phyloP scores from a whole-genome alignment of 1,284 basidiomycete species.

The Austropuccinia psidii region DNA sequence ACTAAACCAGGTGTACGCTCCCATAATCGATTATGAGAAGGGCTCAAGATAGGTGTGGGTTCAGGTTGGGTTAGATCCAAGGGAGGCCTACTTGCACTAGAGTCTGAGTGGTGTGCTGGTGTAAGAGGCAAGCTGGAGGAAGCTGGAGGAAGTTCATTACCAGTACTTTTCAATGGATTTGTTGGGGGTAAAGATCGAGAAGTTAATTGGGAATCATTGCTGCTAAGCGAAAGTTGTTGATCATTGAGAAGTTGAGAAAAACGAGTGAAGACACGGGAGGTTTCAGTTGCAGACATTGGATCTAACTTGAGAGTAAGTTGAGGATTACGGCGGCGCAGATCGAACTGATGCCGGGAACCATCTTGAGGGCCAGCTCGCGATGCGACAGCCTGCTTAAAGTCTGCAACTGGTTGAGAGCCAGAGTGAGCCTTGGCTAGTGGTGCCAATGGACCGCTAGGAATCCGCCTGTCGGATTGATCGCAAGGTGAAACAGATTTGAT shows the following conservation, averaged over 20 bases:
- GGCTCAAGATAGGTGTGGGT: constrained; percentile 34
- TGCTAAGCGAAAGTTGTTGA: neutral
- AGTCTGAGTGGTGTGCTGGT: neutral
- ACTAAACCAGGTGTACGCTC: constrained; percentile 34
- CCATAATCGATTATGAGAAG: constrained; percentile 26
- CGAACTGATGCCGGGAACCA: neutral
- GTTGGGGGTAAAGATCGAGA: too few species aligned
- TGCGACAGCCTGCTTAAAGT: too few species aligned
- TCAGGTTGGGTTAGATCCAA: constrained; percentile 18
- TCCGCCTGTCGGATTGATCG: neutral
- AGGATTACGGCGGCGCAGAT: constrained; percentile 30
- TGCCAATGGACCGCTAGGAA: constrained; percentile 28
- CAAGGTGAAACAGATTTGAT: neutral
- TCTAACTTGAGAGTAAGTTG: constrained; percentile 35
- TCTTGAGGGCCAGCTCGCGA: neutral
- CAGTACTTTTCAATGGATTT: neutral
- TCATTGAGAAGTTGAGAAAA: neutral
- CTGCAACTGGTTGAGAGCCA: too few species aligned
- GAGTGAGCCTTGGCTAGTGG: neutral
- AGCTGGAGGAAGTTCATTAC: neutral
- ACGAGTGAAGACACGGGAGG: constrained; percentile 5
- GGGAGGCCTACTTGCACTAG: neutral
- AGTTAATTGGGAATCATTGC: too few species aligned
- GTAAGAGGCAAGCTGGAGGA: neutral
- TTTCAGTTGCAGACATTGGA: constrained; percentile 1